phyloP scores from a whole-genome alignment of 2,329 filamentous ascomycete genomes.

The Rhynchosporium secalis region DNA sequence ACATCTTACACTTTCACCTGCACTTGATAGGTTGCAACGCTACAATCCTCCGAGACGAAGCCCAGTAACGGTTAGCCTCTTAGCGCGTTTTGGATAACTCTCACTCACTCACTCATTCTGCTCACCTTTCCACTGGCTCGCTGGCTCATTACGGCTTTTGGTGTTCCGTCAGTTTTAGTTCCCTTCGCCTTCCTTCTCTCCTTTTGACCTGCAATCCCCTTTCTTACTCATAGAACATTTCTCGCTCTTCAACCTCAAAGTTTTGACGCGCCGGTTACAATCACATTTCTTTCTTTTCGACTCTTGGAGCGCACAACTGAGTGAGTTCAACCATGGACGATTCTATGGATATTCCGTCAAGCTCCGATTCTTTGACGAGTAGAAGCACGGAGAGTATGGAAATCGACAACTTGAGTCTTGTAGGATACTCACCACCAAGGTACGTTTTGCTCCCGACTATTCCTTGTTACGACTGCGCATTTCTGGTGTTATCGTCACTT shows the following conservation, averaged over 20 bases:
- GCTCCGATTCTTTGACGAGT: constrained; percentile 34
- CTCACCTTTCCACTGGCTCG: not conserved
- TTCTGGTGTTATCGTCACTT: constrained; percentile 5
- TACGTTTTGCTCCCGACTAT: constrained; percentile 23
- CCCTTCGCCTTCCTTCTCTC: constrained; percentile 13
- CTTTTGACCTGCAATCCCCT: constrained; percentile 7
- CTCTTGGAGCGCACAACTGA: not conserved
- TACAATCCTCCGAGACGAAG: constrained; percentile 22
- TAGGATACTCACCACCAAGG: constrained; percentile 30
- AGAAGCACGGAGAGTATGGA: constrained; percentile 34
- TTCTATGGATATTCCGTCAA: constrained; percentile 20
- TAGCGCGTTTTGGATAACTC: constrained; percentile 30
- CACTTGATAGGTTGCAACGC: constrained; percentile 16
- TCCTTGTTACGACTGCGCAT: constrained; percentile 13
- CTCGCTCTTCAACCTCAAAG: constrained; percentile 10
- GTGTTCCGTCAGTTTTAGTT: constrained; percentile 2
- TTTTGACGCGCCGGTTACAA: not conserved
- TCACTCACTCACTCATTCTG: constrained; percentile 12
- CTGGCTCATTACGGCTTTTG: not conserved
- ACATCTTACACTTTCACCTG: not conserved
- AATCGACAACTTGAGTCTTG: constrained; percentile 28
- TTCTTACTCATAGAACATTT: constrained; percentile 5
- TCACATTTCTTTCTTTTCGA: not conserved
- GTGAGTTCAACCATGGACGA: constrained; percentile 19
- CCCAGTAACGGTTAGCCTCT: constrained; percentile 4